phyloP scores from a whole-genome alignment of 2,329 filamentous ascomycete species.

The Ciborinia camelliae region DNA sequence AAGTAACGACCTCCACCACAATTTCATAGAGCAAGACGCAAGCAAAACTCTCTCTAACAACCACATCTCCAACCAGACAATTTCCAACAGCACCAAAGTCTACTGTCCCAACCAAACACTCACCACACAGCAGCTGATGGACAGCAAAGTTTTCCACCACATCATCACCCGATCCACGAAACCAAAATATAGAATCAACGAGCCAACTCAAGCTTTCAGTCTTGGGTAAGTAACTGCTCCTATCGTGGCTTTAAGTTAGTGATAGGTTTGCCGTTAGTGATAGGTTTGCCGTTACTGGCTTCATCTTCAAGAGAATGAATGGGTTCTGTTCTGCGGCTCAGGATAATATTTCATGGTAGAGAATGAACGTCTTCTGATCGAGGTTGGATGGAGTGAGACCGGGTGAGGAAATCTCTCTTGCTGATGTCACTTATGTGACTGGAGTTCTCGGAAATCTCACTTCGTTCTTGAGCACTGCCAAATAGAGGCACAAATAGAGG shows the following conservation, averaged over 20 bases:
- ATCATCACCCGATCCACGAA: background rate
- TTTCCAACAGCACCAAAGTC: conserved; percentile 37
- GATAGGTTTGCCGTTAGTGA: background rate
- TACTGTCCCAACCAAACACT: background rate
- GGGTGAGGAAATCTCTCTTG: background rate
- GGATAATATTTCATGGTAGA: background rate
- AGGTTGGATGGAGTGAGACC: conserved; percentile 2
- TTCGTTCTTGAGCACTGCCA: background rate
- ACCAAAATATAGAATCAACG: background rate
- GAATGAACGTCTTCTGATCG: conserved; percentile 3
- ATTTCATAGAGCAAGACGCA: conserved; percentile 1
- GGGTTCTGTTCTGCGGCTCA: too few relatives aligned
- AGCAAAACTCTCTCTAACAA: conserved; percentile 45
- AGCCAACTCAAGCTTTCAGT: background rate
- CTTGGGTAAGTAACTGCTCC: conserved; percentile 5
- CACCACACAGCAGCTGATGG: background rate
- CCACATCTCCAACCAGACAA: conserved; percentile 49
- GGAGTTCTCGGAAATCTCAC: background rate
- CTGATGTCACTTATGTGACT: background rate
- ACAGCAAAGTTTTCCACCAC: conserved; percentile 4
- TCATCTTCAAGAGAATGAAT: too few relatives aligned
- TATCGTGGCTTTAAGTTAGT: background rate
- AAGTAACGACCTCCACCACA: conserved; percentile 1
- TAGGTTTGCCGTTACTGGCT: too few relatives aligned
- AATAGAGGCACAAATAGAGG: too few relatives aligned